Evolutionary conservation across 1,284 basidiomycete species (phyloP).

Genomic region (Fomitopsis schrenkii): DNA sequence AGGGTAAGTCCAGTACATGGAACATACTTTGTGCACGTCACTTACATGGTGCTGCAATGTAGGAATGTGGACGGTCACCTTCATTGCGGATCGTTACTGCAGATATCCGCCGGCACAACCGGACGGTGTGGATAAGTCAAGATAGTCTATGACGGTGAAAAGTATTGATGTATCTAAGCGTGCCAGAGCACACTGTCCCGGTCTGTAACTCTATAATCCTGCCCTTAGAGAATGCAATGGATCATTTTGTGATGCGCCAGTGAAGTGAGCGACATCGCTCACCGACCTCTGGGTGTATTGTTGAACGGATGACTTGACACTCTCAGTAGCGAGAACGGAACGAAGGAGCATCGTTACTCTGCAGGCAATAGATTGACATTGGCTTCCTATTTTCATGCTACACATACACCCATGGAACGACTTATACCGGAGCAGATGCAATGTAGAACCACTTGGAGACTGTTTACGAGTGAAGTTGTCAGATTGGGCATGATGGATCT

Average conservation of each 20-base stretch:
- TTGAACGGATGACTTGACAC: not conserved
- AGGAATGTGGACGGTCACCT: slow-evolving; percentile 91
- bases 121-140: slow-evolving; percentile 21
- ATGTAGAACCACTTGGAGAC: slow-evolving; percentile 92
- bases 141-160: slow-evolving; percentile 7
- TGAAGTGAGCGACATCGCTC: not conserved
- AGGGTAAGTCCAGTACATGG: slow-evolving; percentile 51
- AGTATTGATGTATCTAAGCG: not conserved
- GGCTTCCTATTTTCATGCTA: slow-evolving; percentile 15
- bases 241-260: not conserved
- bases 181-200: not conserved
- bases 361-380: slow-evolving; percentile 12
- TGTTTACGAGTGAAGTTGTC: slow-evolving; percentile 25
- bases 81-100: slow-evolving; percentile 31
- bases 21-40: not conserved
- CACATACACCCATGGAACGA: slow-evolving; percentile 13
- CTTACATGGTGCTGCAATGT: slow-evolving; percentile 14
- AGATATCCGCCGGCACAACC: slow-evolving; percentile 28
- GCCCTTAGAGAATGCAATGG: not conserved
- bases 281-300: not conserved
- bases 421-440: slow-evolving; percentile 73
- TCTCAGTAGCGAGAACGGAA: slow-evolving; percentile 8
- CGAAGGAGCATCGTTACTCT: slow-evolving; percentile 11
- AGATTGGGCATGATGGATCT: not conserved
- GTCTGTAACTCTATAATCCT: slow-evolving; percentile 2